These are phyloP conservation scores for Leptomonas pyrrhocoris DNA, from an alignment of 208 protist genomes.

Conservation along the genomic window DNA sequence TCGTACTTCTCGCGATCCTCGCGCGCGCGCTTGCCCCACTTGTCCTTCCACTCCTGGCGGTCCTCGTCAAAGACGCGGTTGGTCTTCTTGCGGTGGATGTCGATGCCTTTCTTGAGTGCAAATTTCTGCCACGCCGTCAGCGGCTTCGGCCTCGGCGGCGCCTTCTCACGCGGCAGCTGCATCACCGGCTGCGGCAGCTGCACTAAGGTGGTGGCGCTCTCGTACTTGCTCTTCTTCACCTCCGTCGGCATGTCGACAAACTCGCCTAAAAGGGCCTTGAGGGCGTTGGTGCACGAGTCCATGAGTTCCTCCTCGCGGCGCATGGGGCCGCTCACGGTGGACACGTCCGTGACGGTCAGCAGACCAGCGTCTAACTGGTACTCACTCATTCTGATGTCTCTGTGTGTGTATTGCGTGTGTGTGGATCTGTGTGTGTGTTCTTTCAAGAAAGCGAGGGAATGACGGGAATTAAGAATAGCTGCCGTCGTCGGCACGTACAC, in stretches of 20 bases:
- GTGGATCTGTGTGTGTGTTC: too few species aligned
- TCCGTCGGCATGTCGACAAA: constrained; percentile 65
- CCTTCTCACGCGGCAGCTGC: constrained; percentile 92
- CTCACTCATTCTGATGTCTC: constrained; percentile 45
- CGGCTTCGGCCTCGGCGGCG: constrained; percentile 85
- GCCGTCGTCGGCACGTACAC: too few species aligned
- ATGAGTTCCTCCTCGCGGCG: constrained; percentile 80
- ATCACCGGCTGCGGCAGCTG: constrained; percentile 84
- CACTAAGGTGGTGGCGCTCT: constrained; percentile 63
- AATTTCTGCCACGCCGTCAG: constrained; percentile 94
- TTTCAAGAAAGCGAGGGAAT: too few species aligned
- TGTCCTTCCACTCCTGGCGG: constrained; percentile 90
- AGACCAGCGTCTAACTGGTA: constrained; percentile 84
- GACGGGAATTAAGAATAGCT: too few species aligned
- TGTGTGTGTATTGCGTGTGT: too few species aligned
- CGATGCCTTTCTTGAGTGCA: constrained; percentile 92
- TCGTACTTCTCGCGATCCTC: constrained; percentile 91
- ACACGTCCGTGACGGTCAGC: constrained; percentile 77
- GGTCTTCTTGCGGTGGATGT: constrained; percentile 87
- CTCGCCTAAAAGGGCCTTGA: constrained; percentile 78
- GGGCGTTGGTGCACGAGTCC: constrained; percentile 57
- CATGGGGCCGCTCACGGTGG: constrained; percentile 83
- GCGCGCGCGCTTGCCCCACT: constrained; percentile 91
- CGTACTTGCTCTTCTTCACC: constrained; percentile 84
- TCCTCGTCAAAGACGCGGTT: constrained; percentile 92